Percentiles rank a stretch among this genome's conserved stretches.
Conservation (phyloP, 2,329 filamentous ascomycete genomes). For the Boeremia lycopersici region DNA sequence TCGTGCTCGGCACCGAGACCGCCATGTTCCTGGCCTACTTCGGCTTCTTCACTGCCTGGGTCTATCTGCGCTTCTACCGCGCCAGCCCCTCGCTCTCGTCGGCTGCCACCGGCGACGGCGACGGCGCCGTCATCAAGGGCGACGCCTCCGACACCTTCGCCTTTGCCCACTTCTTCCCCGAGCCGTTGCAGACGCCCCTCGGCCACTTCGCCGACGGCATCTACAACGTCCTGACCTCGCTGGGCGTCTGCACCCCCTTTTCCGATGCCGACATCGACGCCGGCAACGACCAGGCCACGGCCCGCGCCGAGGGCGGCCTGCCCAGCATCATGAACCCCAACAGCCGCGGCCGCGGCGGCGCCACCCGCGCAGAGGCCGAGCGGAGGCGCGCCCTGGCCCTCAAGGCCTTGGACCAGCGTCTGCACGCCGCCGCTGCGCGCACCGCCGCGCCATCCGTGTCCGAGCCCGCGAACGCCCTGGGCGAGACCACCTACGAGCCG, state of each 20-base stretch:
- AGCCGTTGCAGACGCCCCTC: conserved; percentile 77
- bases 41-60: conserved; percentile 88
- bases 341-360: conserved; percentile 56
- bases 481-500: conserved; percentile 52
- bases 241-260: conserved; percentile 85
- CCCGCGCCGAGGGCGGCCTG: conserved; percentile 65
- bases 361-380: conserved; percentile 89
- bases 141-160: conserved; percentile 97
- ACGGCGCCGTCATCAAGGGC: conserved; percentile 68
- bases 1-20: conserved; percentile 72
- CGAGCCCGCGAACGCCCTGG: conserved; percentile 45
- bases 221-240: conserved; percentile 74
- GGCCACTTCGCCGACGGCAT: conserved; percentile 74
- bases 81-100: conserved; percentile 64
- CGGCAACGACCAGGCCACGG: conserved; percentile 72
- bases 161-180: conserved; percentile 94
- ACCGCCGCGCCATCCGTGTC: conserved; percentile 46
- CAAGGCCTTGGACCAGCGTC: conserved; percentile 87
- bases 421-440: conserved; percentile 77
- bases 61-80: conserved; percentile 96
- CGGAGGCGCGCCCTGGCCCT: conserved; percentile 85
- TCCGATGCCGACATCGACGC: conserved; percentile 78
- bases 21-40: conserved; percentile 79
- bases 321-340: conserved; percentile 63
- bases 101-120: conserved; percentile 58